phyloP scores from a whole-genome alignment of 2,329 filamentous ascomycete genomes.

The Setomelanomma holmii region DNA sequence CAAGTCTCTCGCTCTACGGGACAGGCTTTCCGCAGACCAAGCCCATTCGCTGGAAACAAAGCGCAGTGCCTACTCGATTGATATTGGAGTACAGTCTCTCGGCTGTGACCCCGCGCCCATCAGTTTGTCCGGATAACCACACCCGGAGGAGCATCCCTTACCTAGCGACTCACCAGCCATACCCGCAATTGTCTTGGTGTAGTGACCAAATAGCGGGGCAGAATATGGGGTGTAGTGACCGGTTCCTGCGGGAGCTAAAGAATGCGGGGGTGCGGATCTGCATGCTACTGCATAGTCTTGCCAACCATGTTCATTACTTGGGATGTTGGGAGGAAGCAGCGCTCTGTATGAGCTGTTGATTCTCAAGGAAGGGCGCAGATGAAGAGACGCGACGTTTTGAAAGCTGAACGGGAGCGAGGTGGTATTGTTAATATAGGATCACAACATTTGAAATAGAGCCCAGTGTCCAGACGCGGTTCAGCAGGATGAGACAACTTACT shows the following conservation, averaged over 20 bases:
- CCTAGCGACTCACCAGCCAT: not conserved
- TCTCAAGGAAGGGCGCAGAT: no score
- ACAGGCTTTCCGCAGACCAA: no score
- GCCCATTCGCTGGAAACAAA: no score
- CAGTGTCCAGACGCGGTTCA: no score
- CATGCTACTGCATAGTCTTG: conserved; percentile 16
- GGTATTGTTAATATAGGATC: no score
- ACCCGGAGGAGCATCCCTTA: not conserved
- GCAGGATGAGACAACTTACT: not conserved
- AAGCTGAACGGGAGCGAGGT: no score
- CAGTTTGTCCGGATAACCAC: not conserved
- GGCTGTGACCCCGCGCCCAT: not conserved
- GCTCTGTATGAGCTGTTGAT: no score
- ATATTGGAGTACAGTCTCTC: no score
- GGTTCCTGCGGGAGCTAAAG: conserved; percentile 14
- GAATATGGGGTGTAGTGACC: conserved; percentile 22
- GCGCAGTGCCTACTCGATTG: no score
- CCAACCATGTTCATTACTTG: not conserved
- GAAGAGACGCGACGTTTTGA: conserved; percentile 4
- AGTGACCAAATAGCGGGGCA: conserved; percentile 11
- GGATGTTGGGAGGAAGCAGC: no score
- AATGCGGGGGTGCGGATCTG: conserved; percentile 13
- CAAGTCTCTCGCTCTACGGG: no score
- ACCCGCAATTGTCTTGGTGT: conserved; percentile 6
- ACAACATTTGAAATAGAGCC: no score